phyloP scores from a whole-genome alignment of 2,329 filamentous ascomycete species.

The Penicillium sp. region DNA sequence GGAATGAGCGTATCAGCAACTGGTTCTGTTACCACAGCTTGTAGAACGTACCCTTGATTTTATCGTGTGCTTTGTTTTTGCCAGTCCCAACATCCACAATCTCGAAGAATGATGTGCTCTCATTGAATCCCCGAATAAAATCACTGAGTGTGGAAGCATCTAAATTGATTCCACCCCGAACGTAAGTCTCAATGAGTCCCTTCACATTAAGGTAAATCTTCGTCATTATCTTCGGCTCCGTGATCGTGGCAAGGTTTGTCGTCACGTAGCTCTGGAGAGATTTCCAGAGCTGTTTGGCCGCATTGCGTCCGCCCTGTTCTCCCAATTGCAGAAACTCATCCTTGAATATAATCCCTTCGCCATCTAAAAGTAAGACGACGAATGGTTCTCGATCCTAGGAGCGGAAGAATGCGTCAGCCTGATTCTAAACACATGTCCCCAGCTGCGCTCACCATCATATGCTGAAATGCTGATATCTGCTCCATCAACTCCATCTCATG shows the following conservation, averaged over 20 bases:
- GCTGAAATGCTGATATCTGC: constrained; percentile 44
- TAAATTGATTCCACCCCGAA: constrained; percentile 45
- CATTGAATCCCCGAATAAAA: constrained; percentile 56
- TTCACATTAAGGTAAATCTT: constrained; percentile 55
- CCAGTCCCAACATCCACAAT: constrained; percentile 48
- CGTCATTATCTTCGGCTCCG: constrained; percentile 48
- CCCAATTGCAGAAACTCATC: constrained; percentile 50
- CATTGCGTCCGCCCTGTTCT: constrained; percentile 52
- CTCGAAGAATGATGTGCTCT: constrained; percentile 49
- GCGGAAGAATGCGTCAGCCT: constrained; percentile 13
- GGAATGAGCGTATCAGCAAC: constrained; percentile 25
- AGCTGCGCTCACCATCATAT: constrained; percentile 42
- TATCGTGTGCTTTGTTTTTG: constrained; percentile 47
- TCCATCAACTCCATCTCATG: constrained; percentile 48
- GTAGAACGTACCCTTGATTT: constrained; percentile 44
- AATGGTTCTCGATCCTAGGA: constrained; percentile 52
- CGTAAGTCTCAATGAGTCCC: constrained; percentile 49
- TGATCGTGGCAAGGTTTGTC: constrained; percentile 40
- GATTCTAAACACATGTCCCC: constrained; percentile 1
- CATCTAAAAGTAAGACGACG: constrained; percentile 54
- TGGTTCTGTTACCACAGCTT: background rate
- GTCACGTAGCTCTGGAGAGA: constrained; percentile 45
- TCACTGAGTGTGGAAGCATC: constrained; percentile 46
- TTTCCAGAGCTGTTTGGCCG: constrained; percentile 49
- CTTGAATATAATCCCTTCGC: constrained; percentile 54